These are phyloP conservation scores for Petunia hybrid DNA, from an alignment of 305 asterid genomes.

Conservation along the genomic window DNA sequence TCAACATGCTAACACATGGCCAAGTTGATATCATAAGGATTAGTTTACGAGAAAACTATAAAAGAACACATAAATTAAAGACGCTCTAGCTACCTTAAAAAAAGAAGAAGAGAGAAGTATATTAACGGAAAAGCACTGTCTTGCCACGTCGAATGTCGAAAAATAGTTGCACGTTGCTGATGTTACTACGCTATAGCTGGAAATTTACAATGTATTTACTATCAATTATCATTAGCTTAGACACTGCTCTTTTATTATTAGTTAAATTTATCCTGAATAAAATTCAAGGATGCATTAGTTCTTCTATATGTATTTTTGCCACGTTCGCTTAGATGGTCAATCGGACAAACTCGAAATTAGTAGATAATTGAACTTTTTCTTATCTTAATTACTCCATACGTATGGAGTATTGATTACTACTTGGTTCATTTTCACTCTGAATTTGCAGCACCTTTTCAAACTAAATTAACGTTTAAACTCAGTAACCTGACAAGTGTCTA, in stretches of 20 bases:
- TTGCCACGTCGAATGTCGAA: background rate
- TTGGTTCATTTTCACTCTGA: background rate
- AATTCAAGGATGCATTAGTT: background rate
- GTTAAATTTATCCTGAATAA: background rate
- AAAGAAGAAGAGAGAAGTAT: background rate
- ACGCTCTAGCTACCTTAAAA: background rate
- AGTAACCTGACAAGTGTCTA: background rate
- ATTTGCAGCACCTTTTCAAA: background rate
- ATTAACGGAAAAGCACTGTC: background rate
- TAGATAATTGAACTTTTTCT: background rate
- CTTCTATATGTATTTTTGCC: background rate
- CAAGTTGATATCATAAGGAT: background rate
- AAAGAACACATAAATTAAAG: background rate
- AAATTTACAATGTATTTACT: background rate
- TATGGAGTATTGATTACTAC: background rate
- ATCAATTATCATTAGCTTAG: background rate
- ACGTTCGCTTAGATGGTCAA: background rate
- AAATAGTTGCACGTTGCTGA: background rate
- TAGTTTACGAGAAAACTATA: background rate
- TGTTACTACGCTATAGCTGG: background rate
- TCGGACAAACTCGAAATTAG: background rate
- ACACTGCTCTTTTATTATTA: background rate
- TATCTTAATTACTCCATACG: background rate
- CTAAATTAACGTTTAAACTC: background rate
- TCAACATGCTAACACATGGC: background rate